Percentiles rank a stretch among this genome's conserved stretches.
Evolutionary conservation across 306 rosid species (phyloP).

Genomic region (Luffa aegyptiaca): DNA sequence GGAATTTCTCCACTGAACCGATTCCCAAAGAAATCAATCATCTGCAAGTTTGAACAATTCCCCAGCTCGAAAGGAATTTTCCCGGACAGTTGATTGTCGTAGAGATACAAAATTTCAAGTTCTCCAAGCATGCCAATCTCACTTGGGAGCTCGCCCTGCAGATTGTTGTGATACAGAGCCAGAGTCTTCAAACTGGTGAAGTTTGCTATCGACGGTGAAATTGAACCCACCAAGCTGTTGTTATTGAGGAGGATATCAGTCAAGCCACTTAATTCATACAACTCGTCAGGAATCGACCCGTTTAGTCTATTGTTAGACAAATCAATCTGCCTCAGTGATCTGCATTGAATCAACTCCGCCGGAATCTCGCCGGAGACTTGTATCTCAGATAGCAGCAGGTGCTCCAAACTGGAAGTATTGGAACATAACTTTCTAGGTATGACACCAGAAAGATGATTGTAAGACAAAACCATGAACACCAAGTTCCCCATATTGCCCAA

Average conservation of each 20-base stretch:
- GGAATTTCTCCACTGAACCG: conserved; percentile 63
- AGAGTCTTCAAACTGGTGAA: conserved; percentile 50
- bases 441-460: conserved; percentile 52
- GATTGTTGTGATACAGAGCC: conserved; percentile 63
- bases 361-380: conserved; percentile 66
- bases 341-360: conserved; percentile 47
- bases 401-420: conserved; percentile 65
- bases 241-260: conserved; percentile 78
- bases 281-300: conserved; percentile 64
- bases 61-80: conserved; percentile 77
- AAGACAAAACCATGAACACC: conserved; percentile 53
- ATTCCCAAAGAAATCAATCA: conserved; percentile 85
- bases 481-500: conserved; percentile 56
- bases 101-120: conserved; percentile 66
- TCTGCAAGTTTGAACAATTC: conserved; percentile 66
- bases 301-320: conserved; percentile 71
- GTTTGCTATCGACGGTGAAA: conserved; percentile 64
- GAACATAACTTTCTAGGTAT: conserved; percentile 62
- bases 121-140: conserved; percentile 83
- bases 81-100: conserved; percentile 69
- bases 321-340: conserved; percentile 61
- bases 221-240: conserved; percentile 71
- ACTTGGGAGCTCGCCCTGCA: conserved; percentile 54
- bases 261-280: conserved; percentile 38
- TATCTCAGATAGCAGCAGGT: conserved; percentile 39